phyloP scores from a whole-genome alignment of 2,329 filamentous ascomycete genomes.

The Venturia oleaginea region DNA sequence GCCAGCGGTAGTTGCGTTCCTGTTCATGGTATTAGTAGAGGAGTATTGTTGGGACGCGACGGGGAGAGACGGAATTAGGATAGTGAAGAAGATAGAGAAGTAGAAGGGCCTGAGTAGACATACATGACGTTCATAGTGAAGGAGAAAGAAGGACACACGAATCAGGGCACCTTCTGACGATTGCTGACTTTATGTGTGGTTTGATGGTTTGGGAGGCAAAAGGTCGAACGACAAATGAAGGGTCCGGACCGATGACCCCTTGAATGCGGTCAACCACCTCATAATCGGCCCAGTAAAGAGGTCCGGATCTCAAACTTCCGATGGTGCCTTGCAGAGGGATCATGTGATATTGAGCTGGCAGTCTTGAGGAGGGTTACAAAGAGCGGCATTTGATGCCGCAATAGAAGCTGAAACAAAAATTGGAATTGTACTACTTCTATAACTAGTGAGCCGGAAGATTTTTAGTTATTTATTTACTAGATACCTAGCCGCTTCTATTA shows the following conservation, averaged over 20 bases:
- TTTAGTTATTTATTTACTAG: too few species aligned
- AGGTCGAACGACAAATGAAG: background rate
- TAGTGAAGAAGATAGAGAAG: background rate
- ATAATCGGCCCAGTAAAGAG: background rate
- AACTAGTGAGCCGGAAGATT: too few species aligned
- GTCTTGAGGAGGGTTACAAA: too few species aligned
- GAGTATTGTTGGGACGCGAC: background rate
- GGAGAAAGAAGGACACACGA: background rate
- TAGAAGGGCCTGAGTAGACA: background rate
- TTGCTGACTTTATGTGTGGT: background rate
- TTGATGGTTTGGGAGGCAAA: background rate
- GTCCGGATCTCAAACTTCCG: background rate
- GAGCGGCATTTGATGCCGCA: too few species aligned
- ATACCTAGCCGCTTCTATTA: too few species aligned
- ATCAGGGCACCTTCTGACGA: background rate
- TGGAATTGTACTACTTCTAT: too few species aligned
- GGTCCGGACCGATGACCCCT: slow-evolving; percentile 7
- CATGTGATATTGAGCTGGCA: background rate
- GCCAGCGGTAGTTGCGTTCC: slow-evolving; percentile 7
- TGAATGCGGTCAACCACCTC: background rate
- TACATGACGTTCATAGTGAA: slow-evolving; percentile 1
- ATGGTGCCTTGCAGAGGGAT: background rate
- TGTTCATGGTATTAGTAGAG: background rate
- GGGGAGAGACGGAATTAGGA: background rate
- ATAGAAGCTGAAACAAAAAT: too few species aligned